These are phyloP conservation scores for Vachellia collinsii DNA, from an alignment of 306 rosid species.

Conservation along the genomic window DNA sequence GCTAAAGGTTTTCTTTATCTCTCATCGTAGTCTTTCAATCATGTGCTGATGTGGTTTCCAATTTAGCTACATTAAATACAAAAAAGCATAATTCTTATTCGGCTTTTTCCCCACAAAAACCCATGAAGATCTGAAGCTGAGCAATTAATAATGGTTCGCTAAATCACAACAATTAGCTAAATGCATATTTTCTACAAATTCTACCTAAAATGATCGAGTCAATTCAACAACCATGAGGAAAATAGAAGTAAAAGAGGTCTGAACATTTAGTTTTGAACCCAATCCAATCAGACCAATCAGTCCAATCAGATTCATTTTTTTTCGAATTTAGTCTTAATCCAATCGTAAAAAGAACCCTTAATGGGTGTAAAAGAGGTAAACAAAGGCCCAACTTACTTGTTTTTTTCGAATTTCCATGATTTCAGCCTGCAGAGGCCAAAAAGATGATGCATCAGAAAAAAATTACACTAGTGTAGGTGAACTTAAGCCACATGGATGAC, in stretches of 20 bases:
- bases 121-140: no score
- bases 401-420: conserved; percentile 79
- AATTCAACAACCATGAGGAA: conserved; percentile 12
- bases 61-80: background rate
- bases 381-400: conserved; percentile 59
- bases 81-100: no score
- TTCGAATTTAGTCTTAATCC: no score
- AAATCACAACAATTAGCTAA: no score
- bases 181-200: conserved; percentile 1
- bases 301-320: no score
- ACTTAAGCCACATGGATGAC: conserved; percentile 19
- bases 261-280: no score
- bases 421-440: conserved; percentile 66
- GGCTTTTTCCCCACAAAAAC: no score
- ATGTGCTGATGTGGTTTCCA: background rate
- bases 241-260: no score
- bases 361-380: background rate
- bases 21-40: background rate
- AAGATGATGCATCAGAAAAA: conserved; percentile 29
- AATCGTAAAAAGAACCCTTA: conserved; percentile 20
- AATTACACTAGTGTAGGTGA: background rate
- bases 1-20: background rate
- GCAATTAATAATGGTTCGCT: no score
- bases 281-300: no score
- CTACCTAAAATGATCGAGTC: conserved; percentile 21